Percentiles rank a stretch among this genome's conserved stretches.
These are phyloP conservation scores for Noccaea bulbosa DNA, from an alignment of 345 rosid species.

Conservation along the genomic window DNA sequence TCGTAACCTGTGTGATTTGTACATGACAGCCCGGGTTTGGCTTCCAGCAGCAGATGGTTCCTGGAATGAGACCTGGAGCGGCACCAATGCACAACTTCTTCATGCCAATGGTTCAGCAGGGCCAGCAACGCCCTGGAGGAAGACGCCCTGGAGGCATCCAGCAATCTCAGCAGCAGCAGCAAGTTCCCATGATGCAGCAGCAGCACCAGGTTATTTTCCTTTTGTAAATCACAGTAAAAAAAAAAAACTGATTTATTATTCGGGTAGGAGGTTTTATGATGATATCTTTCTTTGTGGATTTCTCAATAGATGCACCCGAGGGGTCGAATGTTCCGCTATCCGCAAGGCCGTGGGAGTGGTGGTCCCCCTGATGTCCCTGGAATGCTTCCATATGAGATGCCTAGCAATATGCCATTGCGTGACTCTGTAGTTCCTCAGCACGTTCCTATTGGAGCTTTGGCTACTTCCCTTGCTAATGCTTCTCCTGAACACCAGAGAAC, in stretches of 20 bases:
- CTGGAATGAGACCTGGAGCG: slow-evolving; percentile 88
- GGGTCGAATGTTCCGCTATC: slow-evolving; percentile 71
- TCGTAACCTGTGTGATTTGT: slow-evolving; percentile 6
- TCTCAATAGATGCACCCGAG: slow-evolving; percentile 69
- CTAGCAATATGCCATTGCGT: slow-evolving; percentile 57
- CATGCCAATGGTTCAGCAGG: slow-evolving; percentile 94
- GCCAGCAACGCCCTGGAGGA: slow-evolving; percentile 85
- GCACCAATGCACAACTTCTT: slow-evolving; percentile 77
- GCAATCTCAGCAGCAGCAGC: slow-evolving; percentile 87
- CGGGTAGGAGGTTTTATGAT: slow-evolving; percentile 5
- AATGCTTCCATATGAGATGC: slow-evolving; percentile 79
- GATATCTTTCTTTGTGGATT: background rate
- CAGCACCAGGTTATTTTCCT: slow-evolving; percentile 55
- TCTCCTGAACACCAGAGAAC: slow-evolving; percentile 86
- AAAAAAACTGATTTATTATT: background rate
- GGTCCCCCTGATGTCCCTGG: slow-evolving; percentile 59
- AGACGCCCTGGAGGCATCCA: slow-evolving; percentile 69
- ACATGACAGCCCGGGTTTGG: slow-evolving; percentile 77
- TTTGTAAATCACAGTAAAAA: background rate
- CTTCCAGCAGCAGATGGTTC: slow-evolving; percentile 92
- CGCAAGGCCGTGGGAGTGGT: slow-evolving; percentile 68
- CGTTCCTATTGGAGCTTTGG: slow-evolving; percentile 82
- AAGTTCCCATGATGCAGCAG: slow-evolving; percentile 75
- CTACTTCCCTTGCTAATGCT: slow-evolving; percentile 87
- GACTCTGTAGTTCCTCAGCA: slow-evolving; percentile 64